Evolutionary conservation across 225 moss, liverwort and hornwort species (phyloP).

Genomic region (Sphagnum contortum): DNA sequence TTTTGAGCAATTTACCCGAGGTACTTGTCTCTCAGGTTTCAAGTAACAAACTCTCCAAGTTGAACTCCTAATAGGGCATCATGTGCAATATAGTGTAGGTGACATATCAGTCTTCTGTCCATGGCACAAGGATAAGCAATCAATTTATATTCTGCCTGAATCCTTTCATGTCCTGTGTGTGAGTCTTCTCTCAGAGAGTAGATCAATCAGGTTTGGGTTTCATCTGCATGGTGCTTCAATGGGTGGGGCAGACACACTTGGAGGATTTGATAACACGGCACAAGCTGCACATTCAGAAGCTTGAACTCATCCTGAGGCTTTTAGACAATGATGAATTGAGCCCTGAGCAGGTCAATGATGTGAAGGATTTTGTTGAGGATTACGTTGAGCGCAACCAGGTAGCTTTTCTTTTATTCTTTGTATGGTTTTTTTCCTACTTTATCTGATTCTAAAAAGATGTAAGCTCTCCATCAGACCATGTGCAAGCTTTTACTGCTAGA

Average conservation of each 20-base stretch:
- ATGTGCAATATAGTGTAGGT: too few relatives aligned
- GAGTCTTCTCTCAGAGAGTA: not conserved
- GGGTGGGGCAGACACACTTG: slow-evolving; percentile 54
- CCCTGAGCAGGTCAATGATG: slow-evolving; percentile 85
- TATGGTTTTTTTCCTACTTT: not conserved
- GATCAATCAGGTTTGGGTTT: too few relatives aligned
- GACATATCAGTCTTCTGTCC: too few relatives aligned
- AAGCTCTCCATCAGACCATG: not conserved
- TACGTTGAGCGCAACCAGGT: slow-evolving; percentile 99
- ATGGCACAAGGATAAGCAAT: too few relatives aligned
- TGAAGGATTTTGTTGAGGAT: slow-evolving; percentile 86
- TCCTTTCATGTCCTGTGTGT: not conserved
- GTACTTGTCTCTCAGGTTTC: too few relatives aligned
- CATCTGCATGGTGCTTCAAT: too few relatives aligned
- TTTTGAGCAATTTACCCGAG: too few relatives aligned
- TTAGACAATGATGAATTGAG: slow-evolving; percentile 94
- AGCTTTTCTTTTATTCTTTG: not conserved
- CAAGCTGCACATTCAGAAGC: slow-evolving; percentile 74
- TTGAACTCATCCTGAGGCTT: slow-evolving; percentile 80
- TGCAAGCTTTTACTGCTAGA: too few relatives aligned
- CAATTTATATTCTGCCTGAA: too few relatives aligned
- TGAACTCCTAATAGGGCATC: too few relatives aligned
- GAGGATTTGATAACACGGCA: slow-evolving; percentile 89
- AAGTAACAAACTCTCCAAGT: too few relatives aligned
- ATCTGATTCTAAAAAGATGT: not conserved